phyloP scores from a whole-genome alignment of 129 eudicot genomes.

The Smallanthus sonchifolius region DNA sequence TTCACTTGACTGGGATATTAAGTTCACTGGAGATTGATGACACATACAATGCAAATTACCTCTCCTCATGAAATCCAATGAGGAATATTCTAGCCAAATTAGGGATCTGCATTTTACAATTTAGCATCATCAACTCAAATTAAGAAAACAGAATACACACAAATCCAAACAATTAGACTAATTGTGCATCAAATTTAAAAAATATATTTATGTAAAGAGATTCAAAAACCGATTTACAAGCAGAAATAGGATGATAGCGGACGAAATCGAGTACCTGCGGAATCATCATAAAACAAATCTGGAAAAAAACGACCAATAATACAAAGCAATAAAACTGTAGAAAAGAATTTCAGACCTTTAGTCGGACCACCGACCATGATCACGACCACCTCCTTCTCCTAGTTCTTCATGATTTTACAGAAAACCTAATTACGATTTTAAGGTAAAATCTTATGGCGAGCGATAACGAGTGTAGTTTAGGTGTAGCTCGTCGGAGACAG shows the following conservation, averaged over 20 bases:
- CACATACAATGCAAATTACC: conserved; percentile 75
- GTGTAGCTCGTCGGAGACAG: conserved; percentile 16
- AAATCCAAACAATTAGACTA: background rate
- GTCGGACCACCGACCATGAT: conserved; percentile 97
- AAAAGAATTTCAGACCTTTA: conserved; percentile 43
- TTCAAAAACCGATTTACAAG: conserved; percentile 75
- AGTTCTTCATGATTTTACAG: conserved; percentile 36
- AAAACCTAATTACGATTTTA: conserved; percentile 16
- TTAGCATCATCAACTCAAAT: conserved; percentile 17
- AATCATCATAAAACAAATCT: background rate
- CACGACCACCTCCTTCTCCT: conserved; percentile 78
- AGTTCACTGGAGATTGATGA: conserved; percentile 92
- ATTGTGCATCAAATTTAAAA: background rate
- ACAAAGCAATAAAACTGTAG: background rate
- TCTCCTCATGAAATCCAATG: conserved; percentile 81
- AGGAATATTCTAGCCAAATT: conserved; percentile 74
- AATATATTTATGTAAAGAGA: background rate
- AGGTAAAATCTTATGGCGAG: background rate
- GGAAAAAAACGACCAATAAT: background rate
- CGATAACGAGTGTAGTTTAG: background rate
- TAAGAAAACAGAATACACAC: conserved; percentile 2
- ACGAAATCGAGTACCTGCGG: conserved; percentile 82
- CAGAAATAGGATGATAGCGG: conserved; percentile 91
- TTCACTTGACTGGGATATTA: conserved; percentile 93
- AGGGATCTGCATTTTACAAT: conserved; percentile 61